Base-by-base conservation (phyloP, 306 rosid species). In the Benincasa hispida region DNA sequence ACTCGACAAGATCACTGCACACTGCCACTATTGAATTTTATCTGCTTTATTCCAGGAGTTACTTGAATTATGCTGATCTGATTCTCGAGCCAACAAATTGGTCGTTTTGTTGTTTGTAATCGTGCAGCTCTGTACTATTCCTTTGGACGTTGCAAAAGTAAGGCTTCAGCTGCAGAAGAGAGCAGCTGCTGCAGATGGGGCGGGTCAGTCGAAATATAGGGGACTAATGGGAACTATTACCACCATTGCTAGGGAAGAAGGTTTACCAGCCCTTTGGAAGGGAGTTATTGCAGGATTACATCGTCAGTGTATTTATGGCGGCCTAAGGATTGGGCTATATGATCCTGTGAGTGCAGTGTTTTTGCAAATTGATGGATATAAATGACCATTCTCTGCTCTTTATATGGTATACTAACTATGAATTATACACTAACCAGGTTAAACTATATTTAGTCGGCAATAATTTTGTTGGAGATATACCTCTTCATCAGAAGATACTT, bases 151-250 rank as follows among this genome's bases (percentile, higher is more conserved):
- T 13, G 99, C 99, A 53, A 95, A 95, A 84, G 99, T 95, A 60
- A 90, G 99, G 87, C 96, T 95, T 81, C 99, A 95, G 81, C 93
- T 95, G 25, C 99, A 92, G 78, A 90, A 83, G 87, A 95, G 88
- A 84, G 80, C 85, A 17, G 84, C 75, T 34, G 53, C 22, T 10
- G 80, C 74, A 56, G 96, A 89, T 72, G 95, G 80, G 62, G 75
- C 25, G 21, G 83, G 84, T 47, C n/a, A 68, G 25, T 90, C 92
- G 22, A 92, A 87, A 65, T 95, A 95, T 74, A 87, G 60, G 72
- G 98, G 99, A 54, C 84, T 92, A 82, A 81, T 92, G 76, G 93
- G 87, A 51, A 92, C 99, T 0, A 63, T 92, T 39, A 77, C 88
- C 76, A 95, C 98, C 58, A 90, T 95, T 62, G 91, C 98, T 60